Evolutionary conservation across 2,329 filamentous ascomycete genomes (phyloP).

Genomic region (Xylariaceae sp.): DNA sequence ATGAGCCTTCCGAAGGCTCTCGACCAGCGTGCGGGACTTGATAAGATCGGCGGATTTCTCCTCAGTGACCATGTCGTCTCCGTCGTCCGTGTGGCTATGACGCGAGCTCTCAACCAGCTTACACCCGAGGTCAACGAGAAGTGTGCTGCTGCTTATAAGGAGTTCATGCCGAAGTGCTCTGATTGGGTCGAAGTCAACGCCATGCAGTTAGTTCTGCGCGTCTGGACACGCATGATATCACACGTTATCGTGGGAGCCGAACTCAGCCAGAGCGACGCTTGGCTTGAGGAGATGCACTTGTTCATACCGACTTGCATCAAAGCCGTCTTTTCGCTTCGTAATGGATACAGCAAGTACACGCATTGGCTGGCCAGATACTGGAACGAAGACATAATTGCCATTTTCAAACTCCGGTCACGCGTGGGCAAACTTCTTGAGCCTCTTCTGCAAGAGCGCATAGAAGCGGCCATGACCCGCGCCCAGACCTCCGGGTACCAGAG

Average conservation of each 20-base stretch:
- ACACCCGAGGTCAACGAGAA: background rate
- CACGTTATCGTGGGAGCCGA: background rate
- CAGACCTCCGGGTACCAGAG: background rate
- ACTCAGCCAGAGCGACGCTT: background rate
- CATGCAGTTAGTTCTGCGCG: background rate
- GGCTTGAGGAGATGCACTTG: background rate
- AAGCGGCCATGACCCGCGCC: background rate
- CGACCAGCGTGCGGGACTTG: background rate
- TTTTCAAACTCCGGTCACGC: background rate
- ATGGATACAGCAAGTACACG: background rate
- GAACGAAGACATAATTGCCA: background rate
- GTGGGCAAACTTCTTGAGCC: background rate
- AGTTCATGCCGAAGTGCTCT: background rate
- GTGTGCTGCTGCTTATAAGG: background rate
- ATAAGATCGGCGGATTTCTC: background rate
- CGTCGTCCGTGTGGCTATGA: background rate
- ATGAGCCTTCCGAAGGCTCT: background rate
- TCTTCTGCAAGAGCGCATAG: background rate
- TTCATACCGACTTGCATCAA: constrained; percentile 1
- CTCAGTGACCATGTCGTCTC: constrained; percentile 1
- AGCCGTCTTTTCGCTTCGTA: background rate
- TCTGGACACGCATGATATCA: background rate
- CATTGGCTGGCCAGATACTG: background rate
- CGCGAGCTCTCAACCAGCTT: background rate
- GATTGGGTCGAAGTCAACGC: background rate